A percentile compares a stretch with the other conserved stretches of the same genome.
These are phyloP conservation scores for Russula ochroleuca DNA, from an alignment of 768 basidiomycete genomes.

Conservation along the genomic window DNA sequence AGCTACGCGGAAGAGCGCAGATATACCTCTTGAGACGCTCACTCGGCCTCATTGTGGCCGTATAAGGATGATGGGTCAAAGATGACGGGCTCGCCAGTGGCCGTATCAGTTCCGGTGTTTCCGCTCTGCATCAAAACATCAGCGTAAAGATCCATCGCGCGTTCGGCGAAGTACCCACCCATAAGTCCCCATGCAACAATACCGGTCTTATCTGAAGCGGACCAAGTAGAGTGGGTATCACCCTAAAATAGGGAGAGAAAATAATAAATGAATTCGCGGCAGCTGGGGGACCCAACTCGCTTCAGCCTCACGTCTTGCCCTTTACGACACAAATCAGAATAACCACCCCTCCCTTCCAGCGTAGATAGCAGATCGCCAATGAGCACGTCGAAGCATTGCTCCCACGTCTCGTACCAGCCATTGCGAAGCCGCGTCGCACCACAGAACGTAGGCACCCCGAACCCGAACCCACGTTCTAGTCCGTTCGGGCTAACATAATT, in stretches of 20 bases:
- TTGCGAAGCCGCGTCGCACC: constrained; percentile 66
- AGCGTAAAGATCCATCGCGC: not conserved
- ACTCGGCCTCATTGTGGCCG: constrained; percentile 84
- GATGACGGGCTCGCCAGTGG: constrained; percentile 57
- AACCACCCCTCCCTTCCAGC: constrained; percentile 41
- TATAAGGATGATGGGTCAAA: constrained; percentile 78
- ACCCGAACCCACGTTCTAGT: constrained; percentile 48
- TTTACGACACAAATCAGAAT: constrained; percentile 46
- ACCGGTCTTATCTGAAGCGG: constrained; percentile 58
- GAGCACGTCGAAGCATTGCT: constrained; percentile 59
- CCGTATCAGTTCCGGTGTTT: constrained; percentile 58
- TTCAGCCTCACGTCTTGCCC: constrained; percentile 47
- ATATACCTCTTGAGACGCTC: constrained; percentile 29
- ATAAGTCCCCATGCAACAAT: constrained; percentile 74
- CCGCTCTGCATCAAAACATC: constrained; percentile 49
- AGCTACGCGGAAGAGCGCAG: not conserved
- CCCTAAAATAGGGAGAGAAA: not conserved
- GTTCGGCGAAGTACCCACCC: constrained; percentile 45
- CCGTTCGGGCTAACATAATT: constrained; percentile 47
- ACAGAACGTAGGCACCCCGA: constrained; percentile 70
- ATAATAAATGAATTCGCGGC: not conserved
- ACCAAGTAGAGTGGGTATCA: constrained; percentile 61
- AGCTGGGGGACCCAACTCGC: constrained; percentile 30
- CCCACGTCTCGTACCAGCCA: constrained; percentile 72
- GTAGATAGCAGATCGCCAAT: constrained; percentile 53